Conservation (phyloP, 495 filamentous ascomycete species). For the Aspergillus leporis region DNA sequence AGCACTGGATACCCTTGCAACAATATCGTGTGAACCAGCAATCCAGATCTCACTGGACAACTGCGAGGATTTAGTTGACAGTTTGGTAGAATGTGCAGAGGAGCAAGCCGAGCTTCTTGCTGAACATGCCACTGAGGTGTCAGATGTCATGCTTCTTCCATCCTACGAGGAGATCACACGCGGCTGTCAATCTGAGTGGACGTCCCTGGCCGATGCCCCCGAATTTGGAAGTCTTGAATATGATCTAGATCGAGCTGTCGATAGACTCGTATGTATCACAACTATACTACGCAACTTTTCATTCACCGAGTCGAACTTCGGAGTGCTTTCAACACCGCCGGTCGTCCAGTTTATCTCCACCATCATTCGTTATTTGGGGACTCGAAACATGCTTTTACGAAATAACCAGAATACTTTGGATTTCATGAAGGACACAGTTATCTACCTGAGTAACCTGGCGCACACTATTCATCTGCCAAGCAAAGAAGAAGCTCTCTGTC, state of each 20-base stretch:
- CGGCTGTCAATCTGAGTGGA: slow-evolving; percentile 68
- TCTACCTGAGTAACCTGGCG: slow-evolving; percentile 83
- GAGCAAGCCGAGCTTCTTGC: slow-evolving; percentile 78
- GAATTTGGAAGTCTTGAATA: slow-evolving; percentile 77
- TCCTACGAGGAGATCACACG: slow-evolving; percentile 88
- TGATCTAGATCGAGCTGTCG: slow-evolving; percentile 81
- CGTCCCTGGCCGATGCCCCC: slow-evolving; percentile 65
- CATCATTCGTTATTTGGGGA: slow-evolving; percentile 83
- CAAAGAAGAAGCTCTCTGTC: slow-evolving; percentile 81
- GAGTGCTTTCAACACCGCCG: slow-evolving; percentile 65
- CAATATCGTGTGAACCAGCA: slow-evolving; percentile 63
- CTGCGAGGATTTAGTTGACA: slow-evolving; percentile 87
- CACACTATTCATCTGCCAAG: slow-evolving; percentile 78
- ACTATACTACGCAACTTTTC: slow-evolving; percentile 93
- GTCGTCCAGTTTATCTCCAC: slow-evolving; percentile 80
- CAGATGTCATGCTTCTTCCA: slow-evolving; percentile 74
- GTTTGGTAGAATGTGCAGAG: slow-evolving; percentile 85
- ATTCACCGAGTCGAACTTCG: slow-evolving; percentile 75
- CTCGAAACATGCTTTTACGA: slow-evolving; percentile 81
- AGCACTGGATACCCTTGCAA: slow-evolving; percentile 80
- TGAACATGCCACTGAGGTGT: slow-evolving; percentile 78
- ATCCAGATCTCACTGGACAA: slow-evolving; percentile 65
- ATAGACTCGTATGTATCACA: slow-evolving; percentile 85
- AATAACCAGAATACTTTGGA: slow-evolving; percentile 81
- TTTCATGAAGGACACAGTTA: slow-evolving; percentile 94